Percentiles rank a stretch among this genome's conserved stretches.
These are phyloP conservation scores for Pyricularia sp. DNA, from an alignment of 2,329 filamentous ascomycete species.

Conservation along the genomic window DNA sequence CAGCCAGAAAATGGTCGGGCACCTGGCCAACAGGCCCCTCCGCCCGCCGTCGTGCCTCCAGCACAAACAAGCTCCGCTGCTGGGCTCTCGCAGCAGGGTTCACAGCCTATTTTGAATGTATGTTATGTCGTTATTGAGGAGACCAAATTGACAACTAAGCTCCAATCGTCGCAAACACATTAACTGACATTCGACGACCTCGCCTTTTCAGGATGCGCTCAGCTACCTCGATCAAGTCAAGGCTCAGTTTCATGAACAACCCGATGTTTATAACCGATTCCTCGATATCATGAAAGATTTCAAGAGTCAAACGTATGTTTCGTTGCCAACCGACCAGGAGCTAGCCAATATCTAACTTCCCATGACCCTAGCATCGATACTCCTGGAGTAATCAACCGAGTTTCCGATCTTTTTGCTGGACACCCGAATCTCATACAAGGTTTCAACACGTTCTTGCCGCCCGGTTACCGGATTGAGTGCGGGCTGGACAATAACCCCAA, in stretches of 20 bases:
- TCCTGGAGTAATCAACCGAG: conserved; percentile 89
- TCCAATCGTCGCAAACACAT: neutral
- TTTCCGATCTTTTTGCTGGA: conserved; percentile 89
- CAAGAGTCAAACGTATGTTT: conserved; percentile 80
- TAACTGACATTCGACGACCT: neutral
- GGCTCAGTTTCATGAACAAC: conserved; percentile 91
- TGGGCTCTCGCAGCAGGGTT: conserved; percentile 55
- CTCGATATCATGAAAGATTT: conserved; percentile 99
- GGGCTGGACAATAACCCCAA: conserved; percentile 89
- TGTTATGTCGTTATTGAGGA: conserved; percentile 17
- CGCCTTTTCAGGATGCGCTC: conserved; percentile 47
- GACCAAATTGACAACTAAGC: neutral
- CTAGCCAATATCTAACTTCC: neutral
- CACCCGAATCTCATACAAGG: conserved; percentile 93
- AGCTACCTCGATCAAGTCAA: conserved; percentile 98
- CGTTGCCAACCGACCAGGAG: neutral
- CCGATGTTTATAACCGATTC: conserved; percentile 94
- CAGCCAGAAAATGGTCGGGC: conserved; percentile 45
- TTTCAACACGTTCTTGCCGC: conserved; percentile 94
- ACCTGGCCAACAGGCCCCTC: conserved; percentile 50
- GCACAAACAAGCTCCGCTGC: conserved; percentile 23
- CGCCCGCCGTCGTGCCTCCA: conserved; percentile 24
- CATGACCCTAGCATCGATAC: conserved; percentile 65
- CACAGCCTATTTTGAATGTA: conserved; percentile 72
- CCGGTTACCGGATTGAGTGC: conserved; percentile 93